These are phyloP conservation scores for Adansonia grandidieri DNA, from an alignment of 441 rosid genomes.

Conservation along the genomic window DNA sequence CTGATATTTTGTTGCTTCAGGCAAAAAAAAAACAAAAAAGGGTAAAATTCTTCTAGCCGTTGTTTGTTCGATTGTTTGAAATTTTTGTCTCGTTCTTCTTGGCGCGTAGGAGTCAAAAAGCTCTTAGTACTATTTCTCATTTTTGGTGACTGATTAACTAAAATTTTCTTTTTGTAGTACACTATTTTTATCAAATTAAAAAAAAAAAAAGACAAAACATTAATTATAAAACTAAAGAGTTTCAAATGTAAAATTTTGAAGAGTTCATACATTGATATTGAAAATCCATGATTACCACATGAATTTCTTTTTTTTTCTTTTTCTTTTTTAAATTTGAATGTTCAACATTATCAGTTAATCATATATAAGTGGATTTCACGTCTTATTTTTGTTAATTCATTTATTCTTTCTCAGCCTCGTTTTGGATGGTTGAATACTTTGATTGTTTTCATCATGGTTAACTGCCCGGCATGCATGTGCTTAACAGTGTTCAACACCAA, in stretches of 20 bases:
- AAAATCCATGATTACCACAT: background rate
- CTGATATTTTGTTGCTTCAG: background rate
- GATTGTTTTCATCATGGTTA: background rate
- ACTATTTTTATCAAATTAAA: too few relatives aligned
- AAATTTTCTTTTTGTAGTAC: too few relatives aligned
- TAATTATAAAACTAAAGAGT: too few relatives aligned
- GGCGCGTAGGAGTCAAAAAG: background rate
- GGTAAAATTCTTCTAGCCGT: conserved; percentile 19
- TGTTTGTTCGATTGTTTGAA: conserved; percentile 4
- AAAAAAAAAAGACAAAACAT: too few relatives aligned
- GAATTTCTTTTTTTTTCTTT: background rate
- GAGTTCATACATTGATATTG: background rate
- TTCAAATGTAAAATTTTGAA: too few relatives aligned
- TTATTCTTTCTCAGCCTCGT: background rate
- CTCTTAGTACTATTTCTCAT: background rate
- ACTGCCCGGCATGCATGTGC: background rate
- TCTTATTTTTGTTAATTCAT: background rate
- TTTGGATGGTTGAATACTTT: background rate
- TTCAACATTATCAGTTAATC: background rate
- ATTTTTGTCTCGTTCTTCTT: background rate
- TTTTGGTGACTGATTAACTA: too few relatives aligned
- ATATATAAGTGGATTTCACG: conserved; percentile 19
- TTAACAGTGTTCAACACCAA: background rate
- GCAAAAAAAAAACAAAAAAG: background rate
- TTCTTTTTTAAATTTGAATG: background rate